Percentiles rank a stretch among this genome's conserved stretches.
These are phyloP conservation scores for Spencermartinsiella europaea DNA, from an alignment of 805 yeast genomes.

Conservation along the genomic window DNA sequence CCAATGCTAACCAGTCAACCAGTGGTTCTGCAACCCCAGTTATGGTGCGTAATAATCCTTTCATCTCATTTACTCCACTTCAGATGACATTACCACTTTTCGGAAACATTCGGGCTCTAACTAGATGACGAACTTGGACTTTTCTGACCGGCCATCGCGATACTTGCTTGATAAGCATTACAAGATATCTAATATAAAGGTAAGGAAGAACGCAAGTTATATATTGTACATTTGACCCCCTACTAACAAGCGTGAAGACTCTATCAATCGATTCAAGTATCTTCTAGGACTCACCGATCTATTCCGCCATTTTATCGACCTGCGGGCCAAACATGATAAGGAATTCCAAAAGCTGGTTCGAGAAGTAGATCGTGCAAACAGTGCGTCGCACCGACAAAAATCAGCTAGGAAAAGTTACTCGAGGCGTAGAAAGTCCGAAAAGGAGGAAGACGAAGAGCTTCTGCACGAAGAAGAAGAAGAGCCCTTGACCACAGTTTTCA, in stretches of 20 bases:
- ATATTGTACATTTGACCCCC: no score
- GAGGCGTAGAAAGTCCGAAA: conserved; percentile 39
- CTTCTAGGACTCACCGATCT: conserved; percentile 74
- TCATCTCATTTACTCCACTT: no score
- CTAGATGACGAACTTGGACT: conserved; percentile 5
- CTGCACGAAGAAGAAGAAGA: conserved; percentile 60
- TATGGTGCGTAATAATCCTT: neutral
- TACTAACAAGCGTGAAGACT: conserved; percentile 17
- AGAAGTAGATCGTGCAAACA: conserved; percentile 27
- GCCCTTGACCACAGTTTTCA: conserved; percentile 55
- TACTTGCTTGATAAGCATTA: conserved; percentile 17
- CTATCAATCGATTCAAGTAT: conserved; percentile 66
- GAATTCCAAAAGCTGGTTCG: conserved; percentile 39
- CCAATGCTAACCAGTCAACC: neutral
- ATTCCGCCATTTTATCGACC: conserved; percentile 79
- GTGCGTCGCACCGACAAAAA: conserved; percentile 7
- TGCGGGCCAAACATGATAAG: conserved; percentile 71
- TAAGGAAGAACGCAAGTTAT: conserved; percentile 3
- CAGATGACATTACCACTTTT: no score
- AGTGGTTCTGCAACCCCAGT: neutral
- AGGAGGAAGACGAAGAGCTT: conserved; percentile 84
- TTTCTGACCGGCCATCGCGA: conserved; percentile 13
- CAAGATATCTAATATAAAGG: conserved; percentile 15
- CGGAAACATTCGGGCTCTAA: neutral
- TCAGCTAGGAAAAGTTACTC: neutral